These are phyloP conservation scores for Penicillium sp. DNA, from an alignment of 2,329 filamentous ascomycete species.

Conservation along the genomic window DNA sequence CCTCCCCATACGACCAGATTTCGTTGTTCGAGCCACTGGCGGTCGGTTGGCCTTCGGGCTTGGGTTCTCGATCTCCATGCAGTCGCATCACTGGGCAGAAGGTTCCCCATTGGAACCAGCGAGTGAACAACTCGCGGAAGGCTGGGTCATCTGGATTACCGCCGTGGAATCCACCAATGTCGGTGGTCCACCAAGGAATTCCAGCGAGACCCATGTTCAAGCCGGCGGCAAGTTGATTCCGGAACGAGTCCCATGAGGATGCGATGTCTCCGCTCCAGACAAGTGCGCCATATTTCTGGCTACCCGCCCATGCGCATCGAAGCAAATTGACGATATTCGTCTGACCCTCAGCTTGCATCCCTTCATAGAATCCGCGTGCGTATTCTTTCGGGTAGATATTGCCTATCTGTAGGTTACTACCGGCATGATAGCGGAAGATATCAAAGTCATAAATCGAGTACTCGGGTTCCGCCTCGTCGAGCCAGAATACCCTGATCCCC, in stretches of 20 bases:
- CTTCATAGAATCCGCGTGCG: constrained; percentile 63
- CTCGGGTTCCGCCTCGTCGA: constrained; percentile 71
- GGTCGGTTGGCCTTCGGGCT: constrained; percentile 38
- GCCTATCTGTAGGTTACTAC: constrained; percentile 59
- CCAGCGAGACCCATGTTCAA: constrained; percentile 68
- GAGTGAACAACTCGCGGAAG: constrained; percentile 66
- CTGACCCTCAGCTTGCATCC: constrained; percentile 58
- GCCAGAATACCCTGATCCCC: constrained; percentile 68
- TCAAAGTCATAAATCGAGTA: constrained; percentile 69
- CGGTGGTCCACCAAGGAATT: constrained; percentile 71
- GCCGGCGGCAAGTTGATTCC: constrained; percentile 64
- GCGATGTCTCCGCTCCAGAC: constrained; percentile 72
- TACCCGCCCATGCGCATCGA: constrained; percentile 61
- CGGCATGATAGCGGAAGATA: constrained; percentile 63
- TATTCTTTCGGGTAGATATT: constrained; percentile 66
- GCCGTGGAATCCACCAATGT: constrained; percentile 72
- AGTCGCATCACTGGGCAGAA: constrained; percentile 70
- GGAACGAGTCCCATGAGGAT: constrained; percentile 63
- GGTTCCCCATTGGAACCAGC: constrained; percentile 72
- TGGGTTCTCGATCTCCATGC: constrained; percentile 67
- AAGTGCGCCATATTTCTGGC: constrained; percentile 66
- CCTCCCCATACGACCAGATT: constrained; percentile 67
- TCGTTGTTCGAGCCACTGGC: constrained; percentile 48
- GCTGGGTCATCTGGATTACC: constrained; percentile 59
- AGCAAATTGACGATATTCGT: constrained; percentile 63